These are phyloP conservation scores for Cicer yamashitae DNA, from an alignment of 306 rosid genomes.

Conservation along the genomic window DNA sequence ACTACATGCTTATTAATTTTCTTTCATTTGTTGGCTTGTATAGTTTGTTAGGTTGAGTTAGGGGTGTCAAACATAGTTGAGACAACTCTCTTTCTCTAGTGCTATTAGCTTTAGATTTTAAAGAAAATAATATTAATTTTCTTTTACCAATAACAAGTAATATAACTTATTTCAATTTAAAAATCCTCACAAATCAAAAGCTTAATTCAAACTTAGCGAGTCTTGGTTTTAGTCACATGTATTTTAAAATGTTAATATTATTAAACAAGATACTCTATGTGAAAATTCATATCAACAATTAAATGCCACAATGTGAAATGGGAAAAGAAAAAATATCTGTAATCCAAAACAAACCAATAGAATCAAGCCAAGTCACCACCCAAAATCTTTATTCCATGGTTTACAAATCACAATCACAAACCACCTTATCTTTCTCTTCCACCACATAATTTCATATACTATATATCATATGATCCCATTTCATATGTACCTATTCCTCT, in stretches of 20 bases:
- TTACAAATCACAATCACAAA: conserved; percentile 43
- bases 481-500: background rate
- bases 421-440: conserved; percentile 42
- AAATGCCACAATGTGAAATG: conserved; percentile 5
- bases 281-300: conserved; percentile 7
- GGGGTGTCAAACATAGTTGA: too few species aligned
- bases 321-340: conserved; percentile 46
- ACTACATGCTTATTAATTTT: too few species aligned
- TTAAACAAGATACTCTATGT: background rate
- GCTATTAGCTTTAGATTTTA: too few species aligned
- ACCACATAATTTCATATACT: conserved; percentile 39
- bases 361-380: conserved; percentile 56
- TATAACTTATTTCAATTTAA: background rate
- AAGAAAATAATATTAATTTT: too few species aligned
- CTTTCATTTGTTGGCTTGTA: too few species aligned
- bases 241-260: background rate
- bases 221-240: background rate
- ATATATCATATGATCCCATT: background rate
- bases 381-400: conserved; percentile 50
- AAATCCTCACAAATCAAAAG: background rate
- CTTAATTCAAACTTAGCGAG: background rate
- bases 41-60: too few species aligned
- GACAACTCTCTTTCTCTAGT: too few species aligned
- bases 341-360: conserved; percentile 68
- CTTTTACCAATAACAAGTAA: background rate